Percentiles rank a stretch among this genome's conserved stretches.
phyloP scores from a whole-genome alignment of 768 basidiomycete species.

The Lentinus tigrinus region DNA sequence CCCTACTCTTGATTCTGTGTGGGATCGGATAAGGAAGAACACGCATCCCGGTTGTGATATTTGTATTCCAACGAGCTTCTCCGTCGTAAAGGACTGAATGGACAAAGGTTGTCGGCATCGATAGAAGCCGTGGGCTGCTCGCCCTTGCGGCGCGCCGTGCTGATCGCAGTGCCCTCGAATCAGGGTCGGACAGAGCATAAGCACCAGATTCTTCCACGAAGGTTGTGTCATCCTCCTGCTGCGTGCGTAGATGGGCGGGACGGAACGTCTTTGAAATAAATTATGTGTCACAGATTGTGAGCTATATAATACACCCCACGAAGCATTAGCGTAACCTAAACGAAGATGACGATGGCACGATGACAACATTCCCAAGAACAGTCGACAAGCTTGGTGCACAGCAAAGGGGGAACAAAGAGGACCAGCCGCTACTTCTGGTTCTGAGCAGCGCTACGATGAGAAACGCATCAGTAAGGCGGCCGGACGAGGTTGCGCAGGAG shows the following conservation, averaged over 20 bases:
- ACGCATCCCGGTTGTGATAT: background rate
- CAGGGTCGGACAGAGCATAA: background rate
- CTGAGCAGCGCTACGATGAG: constrained; percentile 9
- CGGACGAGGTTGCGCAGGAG: background rate
- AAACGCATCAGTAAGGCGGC: background rate
- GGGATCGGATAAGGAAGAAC: background rate
- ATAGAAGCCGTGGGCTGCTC: background rate
- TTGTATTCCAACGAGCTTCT: background rate
- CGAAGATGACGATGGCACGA: background rate
- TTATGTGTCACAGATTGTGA: constrained; percentile 7
- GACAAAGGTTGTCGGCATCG: background rate
- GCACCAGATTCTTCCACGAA: background rate
- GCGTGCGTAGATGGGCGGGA: background rate
- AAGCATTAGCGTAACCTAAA: constrained; percentile 15
- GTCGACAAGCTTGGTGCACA: constrained; percentile 1
- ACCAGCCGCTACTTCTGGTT: background rate
- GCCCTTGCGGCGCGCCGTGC: background rate
- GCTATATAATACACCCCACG: constrained; percentile 9
- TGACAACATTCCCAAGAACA: background rate
- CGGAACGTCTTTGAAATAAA: background rate
- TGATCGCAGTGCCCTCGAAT: background rate
- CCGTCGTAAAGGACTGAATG: background rate
- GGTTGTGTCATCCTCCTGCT: constrained; percentile 2
- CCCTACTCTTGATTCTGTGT: too few species aligned
- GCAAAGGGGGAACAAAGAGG: background rate